Evolutionary conservation across 441 rosid species (phyloP).

Genomic region (Populus hybrid): DNA sequence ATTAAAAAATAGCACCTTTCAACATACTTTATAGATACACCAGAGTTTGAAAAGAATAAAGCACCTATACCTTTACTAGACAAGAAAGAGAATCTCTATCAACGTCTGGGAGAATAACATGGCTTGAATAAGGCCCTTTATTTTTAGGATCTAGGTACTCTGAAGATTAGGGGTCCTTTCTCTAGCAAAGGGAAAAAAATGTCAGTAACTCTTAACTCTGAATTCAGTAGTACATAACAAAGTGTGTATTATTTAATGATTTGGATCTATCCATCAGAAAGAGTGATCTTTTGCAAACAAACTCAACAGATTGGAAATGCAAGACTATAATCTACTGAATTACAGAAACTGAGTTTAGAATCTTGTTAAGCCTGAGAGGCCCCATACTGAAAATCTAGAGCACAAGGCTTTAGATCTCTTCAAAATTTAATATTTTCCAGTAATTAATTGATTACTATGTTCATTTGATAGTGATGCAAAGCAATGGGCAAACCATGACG

Average conservation of each 20-base stretch:
- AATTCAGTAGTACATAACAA: neutral
- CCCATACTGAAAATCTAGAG: neutral
- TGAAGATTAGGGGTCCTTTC: slow-evolving; percentile 49
- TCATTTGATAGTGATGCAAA: neutral
- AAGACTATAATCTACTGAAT: neutral
- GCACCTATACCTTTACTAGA: slow-evolving; percentile 60
- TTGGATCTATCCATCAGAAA: neutral
- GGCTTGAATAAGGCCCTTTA: slow-evolving; percentile 28
- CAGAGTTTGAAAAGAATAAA: neutral
- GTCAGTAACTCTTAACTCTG: neutral
- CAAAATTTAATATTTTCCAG: neutral
- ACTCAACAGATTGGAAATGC: neutral
- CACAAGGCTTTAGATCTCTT: neutral
- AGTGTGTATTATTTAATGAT: neutral
- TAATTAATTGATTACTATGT: neutral
- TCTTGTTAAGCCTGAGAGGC: neutral
- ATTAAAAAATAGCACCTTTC: neutral
- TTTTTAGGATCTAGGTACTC: slow-evolving; percentile 25
- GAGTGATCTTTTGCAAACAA: neutral
- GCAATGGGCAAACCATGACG: neutral
- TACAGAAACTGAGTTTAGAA: neutral
- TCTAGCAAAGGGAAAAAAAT: slow-evolving; percentile 37
- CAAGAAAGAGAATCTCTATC: slow-evolving; percentile 48
- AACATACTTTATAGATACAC: no score
- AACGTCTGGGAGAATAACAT: slow-evolving; percentile 19